phyloP scores from a whole-genome alignment of 78 protist genomes.

The Salpingoeca rosetta region DNA sequence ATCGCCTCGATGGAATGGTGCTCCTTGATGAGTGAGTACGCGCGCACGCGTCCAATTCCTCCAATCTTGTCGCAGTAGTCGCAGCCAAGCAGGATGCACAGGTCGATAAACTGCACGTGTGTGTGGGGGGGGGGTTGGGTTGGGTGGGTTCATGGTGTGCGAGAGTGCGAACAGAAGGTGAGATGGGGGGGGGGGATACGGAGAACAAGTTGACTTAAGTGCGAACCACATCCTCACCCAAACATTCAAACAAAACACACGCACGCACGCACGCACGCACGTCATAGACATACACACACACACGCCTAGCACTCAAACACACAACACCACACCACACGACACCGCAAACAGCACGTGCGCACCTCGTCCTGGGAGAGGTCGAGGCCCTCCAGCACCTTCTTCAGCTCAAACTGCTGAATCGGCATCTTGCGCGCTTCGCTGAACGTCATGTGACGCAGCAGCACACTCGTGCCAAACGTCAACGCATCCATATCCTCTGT shows the following conservation, averaged over 20 bases:
- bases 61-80: slow-evolving; percentile 79
- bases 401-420: slow-evolving; percentile 64
- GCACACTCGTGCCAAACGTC: slow-evolving; percentile 71
- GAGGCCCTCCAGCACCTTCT: slow-evolving; percentile 46
- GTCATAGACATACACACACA: neutral
- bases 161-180: too few species aligned
- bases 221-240: neutral
- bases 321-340: neutral
- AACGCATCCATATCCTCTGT: slow-evolving; percentile 98
- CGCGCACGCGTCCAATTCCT: slow-evolving; percentile 76
- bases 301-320: neutral
- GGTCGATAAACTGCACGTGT: slow-evolving; percentile 77
- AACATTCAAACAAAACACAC: neutral
- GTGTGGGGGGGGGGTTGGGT: too few species aligned
- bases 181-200: too few species aligned
- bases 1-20: slow-evolving; percentile 56
- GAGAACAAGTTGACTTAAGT: too few species aligned
- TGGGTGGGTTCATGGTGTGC: too few species aligned
- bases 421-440: slow-evolving; percentile 78
- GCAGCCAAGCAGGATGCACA: slow-evolving; percentile 92
- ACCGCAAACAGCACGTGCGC: neutral
- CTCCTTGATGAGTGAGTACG: slow-evolving; percentile 48
- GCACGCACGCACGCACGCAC: too few species aligned
- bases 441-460: slow-evolving; percentile 68
- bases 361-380: slow-evolving; percentile 49